Evolutionary conservation across 148 eudicot genomes (phyloP).

Genomic region (Rhododendron mucronatum): DNA sequence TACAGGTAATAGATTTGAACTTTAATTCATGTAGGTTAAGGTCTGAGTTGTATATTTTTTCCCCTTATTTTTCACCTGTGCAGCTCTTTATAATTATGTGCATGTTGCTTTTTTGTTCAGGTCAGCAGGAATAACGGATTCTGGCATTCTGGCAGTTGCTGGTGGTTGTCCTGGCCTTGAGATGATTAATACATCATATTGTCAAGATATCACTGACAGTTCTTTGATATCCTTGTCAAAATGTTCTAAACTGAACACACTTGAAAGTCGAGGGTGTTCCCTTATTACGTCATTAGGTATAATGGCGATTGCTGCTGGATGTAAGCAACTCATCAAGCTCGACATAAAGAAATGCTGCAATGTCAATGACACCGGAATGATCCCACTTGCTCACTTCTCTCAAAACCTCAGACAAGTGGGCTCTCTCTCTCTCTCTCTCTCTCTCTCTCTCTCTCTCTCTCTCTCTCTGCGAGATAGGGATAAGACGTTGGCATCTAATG

Average conservation of each 20-base stretch:
- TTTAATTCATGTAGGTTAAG: not conserved
- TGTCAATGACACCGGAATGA: conserved; percentile 74
- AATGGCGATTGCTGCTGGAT: conserved; percentile 74
- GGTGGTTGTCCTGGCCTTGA: conserved; percentile 66
- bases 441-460: not conserved
- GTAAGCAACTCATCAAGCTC: conserved; percentile 68
- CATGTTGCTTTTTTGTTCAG: conserved; percentile 32
- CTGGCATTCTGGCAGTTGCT: conserved; percentile 63
- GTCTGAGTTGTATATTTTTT: not conserved
- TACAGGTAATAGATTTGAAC: conserved; percentile 55
- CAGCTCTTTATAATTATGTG: not conserved
- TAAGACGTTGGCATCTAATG: not conserved
- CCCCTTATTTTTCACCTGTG: not conserved
- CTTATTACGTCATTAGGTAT: conserved; percentile 70
- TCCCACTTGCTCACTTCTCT: conserved; percentile 81
- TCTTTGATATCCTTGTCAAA: conserved; percentile 70
- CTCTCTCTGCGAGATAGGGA: not conserved
- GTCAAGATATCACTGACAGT: conserved; percentile 56
- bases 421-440: not conserved
- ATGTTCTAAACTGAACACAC: conserved; percentile 61
- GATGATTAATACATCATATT: conserved; percentile 72
- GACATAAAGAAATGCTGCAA: conserved; percentile 86
- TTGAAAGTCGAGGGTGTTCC: conserved; percentile 88
- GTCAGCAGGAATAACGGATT: conserved; percentile 71
- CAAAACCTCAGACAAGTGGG: conserved; percentile 81